phyloP scores from a whole-genome alignment of 75 land plant species.

The Sequoia sempervirens region DNA sequence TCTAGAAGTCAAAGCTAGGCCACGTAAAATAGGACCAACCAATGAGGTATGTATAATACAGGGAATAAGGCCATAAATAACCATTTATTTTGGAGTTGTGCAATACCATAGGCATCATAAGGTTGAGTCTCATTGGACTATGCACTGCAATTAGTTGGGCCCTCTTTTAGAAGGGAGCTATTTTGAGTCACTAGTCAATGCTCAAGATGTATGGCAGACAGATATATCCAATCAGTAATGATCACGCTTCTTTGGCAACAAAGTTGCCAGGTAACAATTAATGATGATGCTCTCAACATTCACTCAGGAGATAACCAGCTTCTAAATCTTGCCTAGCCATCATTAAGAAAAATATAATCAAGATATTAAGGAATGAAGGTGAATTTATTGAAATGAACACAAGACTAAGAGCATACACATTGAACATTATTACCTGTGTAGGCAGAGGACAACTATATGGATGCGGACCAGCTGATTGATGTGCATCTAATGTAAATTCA shows the following conservation, averaged over 20 bases:
- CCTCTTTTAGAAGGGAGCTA: background rate
- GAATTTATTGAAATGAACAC: background rate
- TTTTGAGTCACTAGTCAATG: background rate
- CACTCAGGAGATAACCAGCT: background rate
- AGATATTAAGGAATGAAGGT: background rate
- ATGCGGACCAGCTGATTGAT: background rate
- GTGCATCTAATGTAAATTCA: background rate
- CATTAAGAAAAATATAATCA: background rate
- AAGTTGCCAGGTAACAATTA: background rate
- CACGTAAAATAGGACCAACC: background rate
- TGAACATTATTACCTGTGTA: background rate
- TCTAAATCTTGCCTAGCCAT: background rate
- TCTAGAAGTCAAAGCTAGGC: background rate
- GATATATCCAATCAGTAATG: background rate
- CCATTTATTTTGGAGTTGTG: background rate
- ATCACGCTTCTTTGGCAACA: background rate
- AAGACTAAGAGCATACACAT: background rate
- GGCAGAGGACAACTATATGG: background rate
- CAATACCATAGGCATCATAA: background rate
- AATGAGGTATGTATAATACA: background rate
- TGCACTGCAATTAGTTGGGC: background rate
- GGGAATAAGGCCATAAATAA: background rate
- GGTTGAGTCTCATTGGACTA: background rate
- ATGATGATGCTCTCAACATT: background rate
- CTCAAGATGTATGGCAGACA: background rate